Conservation (phyloP, 805 yeast species). For the Ascoidea asiatica region DNA sequence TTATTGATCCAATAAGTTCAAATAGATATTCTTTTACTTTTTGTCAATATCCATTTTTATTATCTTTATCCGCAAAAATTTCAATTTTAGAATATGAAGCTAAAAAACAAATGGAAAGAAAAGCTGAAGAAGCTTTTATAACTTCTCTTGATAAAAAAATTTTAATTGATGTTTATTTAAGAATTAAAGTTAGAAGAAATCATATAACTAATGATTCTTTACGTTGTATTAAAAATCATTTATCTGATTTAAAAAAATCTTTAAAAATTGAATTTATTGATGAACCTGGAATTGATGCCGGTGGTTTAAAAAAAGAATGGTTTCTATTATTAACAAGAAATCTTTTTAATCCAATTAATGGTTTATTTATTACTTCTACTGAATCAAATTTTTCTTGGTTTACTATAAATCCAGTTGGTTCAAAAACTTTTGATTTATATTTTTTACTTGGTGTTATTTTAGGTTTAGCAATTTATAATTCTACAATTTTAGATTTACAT, state of each 20-base stretch:
- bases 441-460: slow-evolving; percentile 73
- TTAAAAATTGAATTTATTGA: slow-evolving; percentile 67
- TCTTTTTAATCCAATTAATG: slow-evolving; percentile 54
- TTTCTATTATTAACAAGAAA: slow-evolving; percentile 60
- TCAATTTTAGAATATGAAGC: slow-evolving; percentile 75
- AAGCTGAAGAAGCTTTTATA: slow-evolving; percentile 83
- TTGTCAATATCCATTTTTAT: slow-evolving; percentile 74
- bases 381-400: slow-evolving; percentile 75
- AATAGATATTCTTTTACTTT: slow-evolving; percentile 30
- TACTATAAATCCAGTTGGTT: slow-evolving; percentile 21
- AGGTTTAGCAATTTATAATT: slow-evolving; percentile 85
- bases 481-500: slow-evolving; percentile 69
- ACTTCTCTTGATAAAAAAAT: slow-evolving; percentile 51
- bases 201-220: slow-evolving; percentile 66
- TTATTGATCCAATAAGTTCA: no score
- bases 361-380: slow-evolving; percentile 51
- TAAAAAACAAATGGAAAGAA: slow-evolving; percentile 64
- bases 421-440: slow-evolving; percentile 39
- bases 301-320: slow-evolving; percentile 94
- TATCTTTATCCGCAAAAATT: slow-evolving; percentile 75
- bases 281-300: slow-evolving; percentile 93
- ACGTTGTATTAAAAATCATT: slow-evolving; percentile 39
- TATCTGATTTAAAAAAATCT: slow-evolving; percentile 54
- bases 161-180: slow-evolving; percentile 54
- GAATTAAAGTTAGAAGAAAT: slow-evolving; percentile 54